Percentiles rank a stretch among this genome's conserved stretches.
phyloP scores from a whole-genome alignment of 139 green algal species.

The Haematococcus sp. region DNA sequence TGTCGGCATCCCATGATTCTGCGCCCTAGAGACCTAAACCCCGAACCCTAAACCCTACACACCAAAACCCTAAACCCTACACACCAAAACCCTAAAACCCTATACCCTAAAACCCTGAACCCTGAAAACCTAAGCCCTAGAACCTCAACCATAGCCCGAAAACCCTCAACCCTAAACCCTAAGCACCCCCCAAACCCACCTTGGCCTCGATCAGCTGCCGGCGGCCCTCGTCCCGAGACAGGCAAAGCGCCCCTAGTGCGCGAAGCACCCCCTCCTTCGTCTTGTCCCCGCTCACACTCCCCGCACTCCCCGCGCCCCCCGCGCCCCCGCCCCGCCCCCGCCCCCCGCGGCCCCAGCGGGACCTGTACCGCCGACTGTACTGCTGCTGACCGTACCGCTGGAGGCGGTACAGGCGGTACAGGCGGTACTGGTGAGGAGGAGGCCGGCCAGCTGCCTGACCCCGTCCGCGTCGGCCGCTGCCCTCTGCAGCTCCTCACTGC shows the following conservation, averaged over 20 bases:
- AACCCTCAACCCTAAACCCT: too few species aligned
- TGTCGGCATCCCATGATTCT: too few species aligned
- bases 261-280: conserved; percentile 52
- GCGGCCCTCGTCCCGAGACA: conserved; percentile 49
- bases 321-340: not conserved
- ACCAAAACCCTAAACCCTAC: too few species aligned
- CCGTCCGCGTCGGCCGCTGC: conserved; percentile 61
- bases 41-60: too few species aligned
- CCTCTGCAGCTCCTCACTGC: conserved; percentile 51
- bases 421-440: conserved; percentile 25
- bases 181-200: too few species aligned
- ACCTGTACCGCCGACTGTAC: too few species aligned
- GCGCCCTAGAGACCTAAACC: too few species aligned
- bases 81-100: too few species aligned
- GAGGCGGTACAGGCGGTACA: not conserved
- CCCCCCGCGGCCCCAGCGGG: not conserved
- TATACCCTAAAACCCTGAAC: too few species aligned
- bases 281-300: too few species aligned
- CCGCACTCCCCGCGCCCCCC: not conserved
- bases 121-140: too few species aligned
- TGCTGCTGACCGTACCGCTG: not conserved
- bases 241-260: conserved; percentile 66
- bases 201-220: conserved; percentile 65
- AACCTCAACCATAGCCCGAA: too few species aligned
- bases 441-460: conserved; percentile 39